Percentiles rank a stretch among this genome's conserved stretches.
These are phyloP conservation scores for Fraxinus floribunda DNA, from an alignment of 305 asterid genomes.

Conservation along the genomic window DNA sequence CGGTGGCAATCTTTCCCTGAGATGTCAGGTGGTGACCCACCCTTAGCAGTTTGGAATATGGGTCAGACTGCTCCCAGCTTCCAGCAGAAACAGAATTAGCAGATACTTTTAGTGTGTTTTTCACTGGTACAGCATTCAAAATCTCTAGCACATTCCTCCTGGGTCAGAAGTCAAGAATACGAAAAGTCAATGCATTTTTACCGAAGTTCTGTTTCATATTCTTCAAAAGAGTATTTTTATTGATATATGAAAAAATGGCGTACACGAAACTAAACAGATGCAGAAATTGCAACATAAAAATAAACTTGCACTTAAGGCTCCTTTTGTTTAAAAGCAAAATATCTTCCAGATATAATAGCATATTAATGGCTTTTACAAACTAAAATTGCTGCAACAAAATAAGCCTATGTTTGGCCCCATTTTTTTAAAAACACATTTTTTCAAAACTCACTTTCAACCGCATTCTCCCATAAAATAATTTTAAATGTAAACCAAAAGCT, in stretches of 20 bases:
- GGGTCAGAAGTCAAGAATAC: constrained; percentile 21
- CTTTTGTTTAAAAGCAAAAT: background rate
- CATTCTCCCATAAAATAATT: no score
- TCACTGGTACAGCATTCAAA: constrained; percentile 42
- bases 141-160: constrained; percentile 44
- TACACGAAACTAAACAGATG: background rate
- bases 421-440: background rate
- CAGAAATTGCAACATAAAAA: background rate
- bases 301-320: background rate
- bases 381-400: background rate
- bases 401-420: background rate
- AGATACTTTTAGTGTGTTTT: constrained; percentile 42
- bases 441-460: no score
- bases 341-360: background rate
- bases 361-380: background rate
- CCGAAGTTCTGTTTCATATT: constrained; percentile 5
- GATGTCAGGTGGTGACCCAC: constrained; percentile 54
- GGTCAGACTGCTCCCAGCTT: constrained; percentile 36
- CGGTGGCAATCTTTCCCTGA: constrained; percentile 66
- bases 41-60: constrained; percentile 41
- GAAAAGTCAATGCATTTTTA: constrained; percentile 16
- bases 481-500: no score
- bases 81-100: constrained; percentile 39
- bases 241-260: background rate
- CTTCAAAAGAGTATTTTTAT: background rate